Evolutionary conservation across 306 rosid species (phyloP).

Genomic region (cucumber (Cucumis sativus)): DNA sequence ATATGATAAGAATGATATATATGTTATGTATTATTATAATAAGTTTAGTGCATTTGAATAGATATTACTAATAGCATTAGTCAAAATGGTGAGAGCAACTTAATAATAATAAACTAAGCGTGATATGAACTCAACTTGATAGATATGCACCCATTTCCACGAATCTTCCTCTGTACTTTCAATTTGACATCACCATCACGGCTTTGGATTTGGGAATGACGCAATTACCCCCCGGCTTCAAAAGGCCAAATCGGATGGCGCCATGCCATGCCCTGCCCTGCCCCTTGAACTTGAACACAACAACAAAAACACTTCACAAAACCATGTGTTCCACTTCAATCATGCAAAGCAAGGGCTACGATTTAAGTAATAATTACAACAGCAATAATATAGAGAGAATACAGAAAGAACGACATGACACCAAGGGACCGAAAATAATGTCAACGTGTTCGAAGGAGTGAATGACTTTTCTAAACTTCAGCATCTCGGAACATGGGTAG

Average conservation of each 20-base stretch:
- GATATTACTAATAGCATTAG: not conserved
- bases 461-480: too few relatives aligned
- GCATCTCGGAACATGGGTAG: too few relatives aligned
- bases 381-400: too few relatives aligned
- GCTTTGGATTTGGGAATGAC: not conserved
- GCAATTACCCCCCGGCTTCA: not conserved
- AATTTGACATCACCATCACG: not conserved
- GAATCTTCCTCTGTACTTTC: conserved; percentile 7
- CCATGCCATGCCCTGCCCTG: not conserved
- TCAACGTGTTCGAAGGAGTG: too few relatives aligned
- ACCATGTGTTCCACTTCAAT: not conserved
- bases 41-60: not conserved
- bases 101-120: not conserved
- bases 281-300: not conserved
- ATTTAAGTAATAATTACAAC: too few relatives aligned
- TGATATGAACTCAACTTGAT: not conserved
- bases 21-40: not conserved
- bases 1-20: too few relatives aligned
- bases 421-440: too few relatives aligned
- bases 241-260: not conserved
- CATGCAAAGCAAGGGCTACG: not conserved
- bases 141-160: not conserved
- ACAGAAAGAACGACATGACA: too few relatives aligned
- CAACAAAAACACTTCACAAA: not conserved
- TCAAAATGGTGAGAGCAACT: not conserved